Percentiles rank a stretch among this genome's conserved stretches.
Evolutionary conservation across 2,329 filamentous ascomycete genomes (phyloP).

Genomic region (Neurospora sp.): DNA sequence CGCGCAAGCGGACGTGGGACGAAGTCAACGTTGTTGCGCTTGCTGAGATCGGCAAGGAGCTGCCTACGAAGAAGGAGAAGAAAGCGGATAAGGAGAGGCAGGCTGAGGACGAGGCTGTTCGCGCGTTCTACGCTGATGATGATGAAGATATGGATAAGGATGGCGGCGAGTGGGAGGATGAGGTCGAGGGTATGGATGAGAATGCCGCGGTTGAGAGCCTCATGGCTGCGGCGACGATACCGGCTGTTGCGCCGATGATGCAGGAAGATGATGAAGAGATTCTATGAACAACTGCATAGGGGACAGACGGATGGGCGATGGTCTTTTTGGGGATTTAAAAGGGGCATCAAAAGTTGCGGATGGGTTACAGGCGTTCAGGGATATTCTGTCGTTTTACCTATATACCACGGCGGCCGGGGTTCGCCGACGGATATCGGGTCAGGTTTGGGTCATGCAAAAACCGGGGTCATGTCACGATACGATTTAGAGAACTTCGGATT

Average conservation of each 20-base stretch:
- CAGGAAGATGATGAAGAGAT: slow-evolving; percentile 4
- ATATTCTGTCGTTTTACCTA: neutral
- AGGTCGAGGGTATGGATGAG: neutral
- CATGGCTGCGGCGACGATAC: neutral
- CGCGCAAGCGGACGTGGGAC: slow-evolving; percentile 17
- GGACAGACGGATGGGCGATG: neutral
- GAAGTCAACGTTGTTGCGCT: slow-evolving; percentile 13
- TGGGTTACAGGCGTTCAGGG: neutral
- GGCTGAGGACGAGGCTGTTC: slow-evolving; percentile 15
- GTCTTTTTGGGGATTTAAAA: neutral
- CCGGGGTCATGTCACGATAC: neutral
- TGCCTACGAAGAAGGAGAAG: slow-evolving; percentile 10
- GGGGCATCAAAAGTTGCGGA: neutral
- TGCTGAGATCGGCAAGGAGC: slow-evolving; percentile 9
- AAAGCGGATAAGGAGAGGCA: neutral
- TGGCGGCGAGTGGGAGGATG: slow-evolving; percentile 11
- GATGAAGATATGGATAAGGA: slow-evolving; percentile 28
- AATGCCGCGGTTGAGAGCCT: neutral
- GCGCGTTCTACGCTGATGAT: slow-evolving; percentile 14
- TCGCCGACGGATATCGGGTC: neutral
- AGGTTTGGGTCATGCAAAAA: neutral
- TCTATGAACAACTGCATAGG: neutral
- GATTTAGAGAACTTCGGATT: neutral
- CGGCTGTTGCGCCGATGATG: neutral
- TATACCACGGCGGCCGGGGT: neutral